These are phyloP conservation scores for Fomitiporia mediterranea DNA, from an alignment of 1,284 basidiomycete species.

Conservation along the genomic window DNA sequence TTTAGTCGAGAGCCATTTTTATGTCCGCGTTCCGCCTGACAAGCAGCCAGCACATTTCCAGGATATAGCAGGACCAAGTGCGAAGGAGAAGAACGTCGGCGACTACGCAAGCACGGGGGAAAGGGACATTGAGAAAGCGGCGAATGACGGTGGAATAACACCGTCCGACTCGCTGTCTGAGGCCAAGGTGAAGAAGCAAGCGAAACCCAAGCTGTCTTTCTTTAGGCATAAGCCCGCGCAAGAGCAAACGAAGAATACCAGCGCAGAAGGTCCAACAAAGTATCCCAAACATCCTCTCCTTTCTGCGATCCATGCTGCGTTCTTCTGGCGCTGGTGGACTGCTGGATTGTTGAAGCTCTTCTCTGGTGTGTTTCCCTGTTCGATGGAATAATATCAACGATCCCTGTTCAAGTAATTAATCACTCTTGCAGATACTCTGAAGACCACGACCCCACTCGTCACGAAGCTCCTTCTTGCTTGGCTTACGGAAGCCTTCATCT, in stretches of 20 bases:
- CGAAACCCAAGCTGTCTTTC: not conserved
- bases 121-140: slow-evolving; percentile 1
- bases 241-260: not conserved
- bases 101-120: not conserved
- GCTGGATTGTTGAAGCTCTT: slow-evolving; percentile 51
- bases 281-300: slow-evolving; percentile 55
- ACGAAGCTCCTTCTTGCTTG: slow-evolving; percentile 61
- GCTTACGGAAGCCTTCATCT: slow-evolving; percentile 47
- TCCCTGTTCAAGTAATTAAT: not conserved
- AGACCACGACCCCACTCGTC: slow-evolving; percentile 57
- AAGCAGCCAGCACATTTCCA: slow-evolving; percentile 35
- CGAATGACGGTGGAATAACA: not conserved
- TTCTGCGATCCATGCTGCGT: slow-evolving; percentile 52
- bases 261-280: slow-evolving; percentile 11
- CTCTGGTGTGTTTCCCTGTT: slow-evolving; percentile 37
- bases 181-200: not conserved
- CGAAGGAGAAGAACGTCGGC: not conserved
- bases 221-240: not conserved
- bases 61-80: not conserved
- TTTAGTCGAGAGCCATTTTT: slow-evolving; percentile 44
- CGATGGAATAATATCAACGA: not conserved
- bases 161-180: not conserved
- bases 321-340: slow-evolving; percentile 50
- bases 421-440: slow-evolving; percentile 43
- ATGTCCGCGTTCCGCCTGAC: slow-evolving; percentile 43